Base-by-base conservation (phyloP, 2,329 filamentous ascomycete species). In the Ophiosphaerella narmari region DNA sequence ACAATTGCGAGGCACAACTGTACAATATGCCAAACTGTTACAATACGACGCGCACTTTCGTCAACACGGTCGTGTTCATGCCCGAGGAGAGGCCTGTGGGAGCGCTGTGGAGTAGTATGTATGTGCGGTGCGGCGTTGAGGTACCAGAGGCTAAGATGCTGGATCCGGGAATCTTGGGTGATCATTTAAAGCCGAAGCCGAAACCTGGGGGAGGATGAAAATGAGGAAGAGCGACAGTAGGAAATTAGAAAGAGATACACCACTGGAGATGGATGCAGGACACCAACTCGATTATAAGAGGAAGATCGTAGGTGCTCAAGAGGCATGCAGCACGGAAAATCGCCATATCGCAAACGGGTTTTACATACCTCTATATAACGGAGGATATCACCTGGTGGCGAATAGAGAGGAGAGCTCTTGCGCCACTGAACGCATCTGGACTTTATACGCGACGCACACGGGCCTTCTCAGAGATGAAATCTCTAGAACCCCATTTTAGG, bases 21-120 rank as follows among this genome's bases (percentile, higher is more conserved):
- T 73, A 69, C 55, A 69, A 62, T 13, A 60, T 63, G 52, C 42
- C 55, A 4, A 42, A 60, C 5, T 72, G 70, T 39, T 50, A 58
- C 18, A 69, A 71, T n/a, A 67, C 62, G 1, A 59, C 61, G 1
- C 45, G 49, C 26, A 63, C 63, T 2, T 70, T 62, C 43, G 61
- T 71, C 9, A 73, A 71, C 13, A 72, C 68, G 0, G 67, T 68
- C 0, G 68, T 72, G 0, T 72, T 71, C 47, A 69, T 72, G 65
- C 68, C 68, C 2, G 70, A 73, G 34, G 67, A 71, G 43, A 59
- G 67, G 31, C 43, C 64, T 7, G 63, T 68, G 2, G 70, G 68
- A 5, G 68, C 63, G 9, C 46, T 65, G 7, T 73, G 70, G 70
- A 67, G 48, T 35, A 72, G 68, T 48, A 72, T 72, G 68, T 69